Evolutionary conservation across 129 eudicot genomes (phyloP).

Genomic region (Cynara cardunculus): DNA sequence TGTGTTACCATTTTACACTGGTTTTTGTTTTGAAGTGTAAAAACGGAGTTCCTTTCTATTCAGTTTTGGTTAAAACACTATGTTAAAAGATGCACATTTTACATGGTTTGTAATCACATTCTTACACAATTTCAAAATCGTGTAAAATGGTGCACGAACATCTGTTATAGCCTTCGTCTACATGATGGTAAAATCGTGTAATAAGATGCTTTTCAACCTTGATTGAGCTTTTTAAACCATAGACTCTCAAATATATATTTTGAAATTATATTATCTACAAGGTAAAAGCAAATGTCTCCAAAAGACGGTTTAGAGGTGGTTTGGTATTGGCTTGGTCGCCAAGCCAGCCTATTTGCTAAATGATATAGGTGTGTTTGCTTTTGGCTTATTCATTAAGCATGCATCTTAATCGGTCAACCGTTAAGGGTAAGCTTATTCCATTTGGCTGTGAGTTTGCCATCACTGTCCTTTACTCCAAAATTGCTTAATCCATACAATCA

Average conservation of each 20-base stretch:
- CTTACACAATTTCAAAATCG: not conserved
- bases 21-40: too few relatives aligned
- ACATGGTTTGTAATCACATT: not conserved
- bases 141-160: not conserved
- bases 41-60: too few relatives aligned
- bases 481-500: too few relatives aligned
- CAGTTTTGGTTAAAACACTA: too few relatives aligned
- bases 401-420: too few relatives aligned
- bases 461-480: not conserved
- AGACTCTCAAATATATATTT: not conserved
- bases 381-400: not conserved
- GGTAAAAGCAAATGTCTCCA: not conserved
- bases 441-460: not conserved
- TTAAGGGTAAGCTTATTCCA: not conserved
- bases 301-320: not conserved
- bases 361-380: not conserved
- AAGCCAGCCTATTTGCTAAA: not conserved
- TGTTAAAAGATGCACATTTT: not conserved
- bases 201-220: not conserved
- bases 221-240: too few relatives aligned
- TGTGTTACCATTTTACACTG: too few relatives aligned
- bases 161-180: too few relatives aligned
- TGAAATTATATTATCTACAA: not conserved
- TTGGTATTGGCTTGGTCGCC: not conserved
- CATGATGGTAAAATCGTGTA: not conserved